phyloP scores from a whole-genome alignment of 768 basidiomycete species.

The Sarcodon aspratus region DNA sequence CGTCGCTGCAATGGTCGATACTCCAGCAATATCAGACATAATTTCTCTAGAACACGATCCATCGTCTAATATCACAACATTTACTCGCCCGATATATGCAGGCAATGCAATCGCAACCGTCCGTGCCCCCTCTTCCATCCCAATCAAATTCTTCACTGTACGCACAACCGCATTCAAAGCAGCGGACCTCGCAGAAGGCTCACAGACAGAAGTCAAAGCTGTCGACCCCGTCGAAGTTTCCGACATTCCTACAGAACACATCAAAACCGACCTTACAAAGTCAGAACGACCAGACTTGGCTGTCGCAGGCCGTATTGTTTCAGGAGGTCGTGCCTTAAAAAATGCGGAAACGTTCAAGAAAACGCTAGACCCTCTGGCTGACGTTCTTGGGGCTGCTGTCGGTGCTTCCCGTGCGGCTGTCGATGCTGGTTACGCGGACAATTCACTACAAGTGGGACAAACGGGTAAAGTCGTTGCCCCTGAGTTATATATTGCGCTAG shows the following conservation, averaged over 20 bases:
- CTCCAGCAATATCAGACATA: constrained; percentile 86
- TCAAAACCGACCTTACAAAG: constrained; percentile 70
- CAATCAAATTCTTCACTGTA: constrained; percentile 91
- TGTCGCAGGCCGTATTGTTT: constrained; percentile 79
- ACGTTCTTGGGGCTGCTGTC: constrained; percentile 87
- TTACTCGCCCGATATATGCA: constrained; percentile 92
- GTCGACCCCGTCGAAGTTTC: constrained; percentile 54
- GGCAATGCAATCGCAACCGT: constrained; percentile 96
- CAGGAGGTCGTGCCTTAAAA: constrained; percentile 92
- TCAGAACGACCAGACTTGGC: constrained; percentile 92
- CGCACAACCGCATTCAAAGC: constrained; percentile 85
- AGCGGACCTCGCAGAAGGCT: constrained; percentile 34
- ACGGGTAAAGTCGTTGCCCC: constrained; percentile 98
- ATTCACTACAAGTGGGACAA: constrained; percentile 97
- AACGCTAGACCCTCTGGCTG: constrained; percentile 85
- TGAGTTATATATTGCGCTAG: constrained; percentile 90
- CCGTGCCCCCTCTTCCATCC: constrained; percentile 62
- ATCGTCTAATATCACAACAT: constrained; percentile 66
- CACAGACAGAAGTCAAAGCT: constrained; percentile 46
- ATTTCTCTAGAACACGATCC: constrained; percentile 68
- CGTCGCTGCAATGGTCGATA: constrained; percentile 80
- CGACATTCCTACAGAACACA: constrained; percentile 45
- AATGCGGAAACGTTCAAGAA: constrained; percentile 85
- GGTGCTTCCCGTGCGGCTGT: constrained; percentile 98
- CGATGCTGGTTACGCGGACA: constrained; percentile 96